These are phyloP conservation scores for Hypoxylon sp. DNA, from an alignment of 2,329 filamentous ascomycete species.

Conservation along the genomic window DNA sequence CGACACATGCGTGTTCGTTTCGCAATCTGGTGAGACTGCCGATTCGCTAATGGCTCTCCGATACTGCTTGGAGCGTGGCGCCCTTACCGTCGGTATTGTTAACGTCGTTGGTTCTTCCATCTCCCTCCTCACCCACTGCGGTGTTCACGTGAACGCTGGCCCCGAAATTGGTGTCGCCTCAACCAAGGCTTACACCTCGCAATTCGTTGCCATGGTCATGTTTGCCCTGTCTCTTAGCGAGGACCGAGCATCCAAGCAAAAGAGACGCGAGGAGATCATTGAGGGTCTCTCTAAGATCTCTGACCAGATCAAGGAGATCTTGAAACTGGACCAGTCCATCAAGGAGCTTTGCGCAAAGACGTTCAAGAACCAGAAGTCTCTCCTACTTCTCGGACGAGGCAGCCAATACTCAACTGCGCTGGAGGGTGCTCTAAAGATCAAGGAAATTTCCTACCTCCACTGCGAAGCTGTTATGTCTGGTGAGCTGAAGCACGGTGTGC, in stretches of 20 bases:
- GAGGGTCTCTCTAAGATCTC: conserved; percentile 90
- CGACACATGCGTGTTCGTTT: conserved; percentile 98
- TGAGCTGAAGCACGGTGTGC: conserved; percentile 98
- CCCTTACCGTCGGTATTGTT: conserved; percentile 96
- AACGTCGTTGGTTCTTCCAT: conserved; percentile 99
- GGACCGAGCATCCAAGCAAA: conserved; percentile 94
- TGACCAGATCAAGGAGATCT: conserved; percentile 90
- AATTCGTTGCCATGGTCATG: conserved; percentile 99
- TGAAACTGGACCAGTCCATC: conserved; percentile 92
- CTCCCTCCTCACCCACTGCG: conserved; percentile 98
- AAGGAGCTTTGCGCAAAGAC: conserved; percentile 93
- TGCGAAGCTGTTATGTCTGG: conserved; percentile 99
- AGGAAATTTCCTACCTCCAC: conserved; percentile 99
- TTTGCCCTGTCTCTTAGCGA: conserved; percentile 96
- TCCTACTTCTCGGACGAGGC: conserved; percentile 93
- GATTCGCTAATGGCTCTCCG: conserved; percentile 97
- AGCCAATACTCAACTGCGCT: conserved; percentile 97
- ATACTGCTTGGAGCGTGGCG: conserved; percentile 98
- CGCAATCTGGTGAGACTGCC: conserved; percentile 97
- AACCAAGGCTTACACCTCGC: conserved; percentile 99
- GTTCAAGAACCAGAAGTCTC: conserved; percentile 97
- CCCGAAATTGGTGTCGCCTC: conserved; percentile 99
- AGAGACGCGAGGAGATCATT: conserved; percentile 95
- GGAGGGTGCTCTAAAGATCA: conserved; percentile 98
- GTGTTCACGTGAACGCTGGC: conserved; percentile 99